Evolutionary conservation across 108 stramenopile species (phyloP).

Genomic region (Cyclostephanos tholiformis): DNA sequence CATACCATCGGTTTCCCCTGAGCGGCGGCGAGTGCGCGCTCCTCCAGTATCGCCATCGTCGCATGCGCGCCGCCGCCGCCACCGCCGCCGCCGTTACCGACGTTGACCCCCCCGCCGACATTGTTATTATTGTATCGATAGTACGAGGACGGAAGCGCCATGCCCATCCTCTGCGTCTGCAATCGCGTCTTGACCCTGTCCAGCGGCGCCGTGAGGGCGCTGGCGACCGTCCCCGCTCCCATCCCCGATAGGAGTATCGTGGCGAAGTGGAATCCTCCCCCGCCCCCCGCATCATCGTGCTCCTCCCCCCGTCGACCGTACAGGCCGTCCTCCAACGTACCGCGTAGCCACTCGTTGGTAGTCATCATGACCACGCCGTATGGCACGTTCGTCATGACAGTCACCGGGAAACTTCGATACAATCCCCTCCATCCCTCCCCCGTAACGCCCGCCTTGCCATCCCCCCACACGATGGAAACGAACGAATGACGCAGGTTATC

Average conservation of each 20-base stretch:
- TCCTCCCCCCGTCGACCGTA: conserved; percentile 22
- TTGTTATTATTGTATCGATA: neutral
- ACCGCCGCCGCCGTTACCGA: neutral
- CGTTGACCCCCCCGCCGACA: no score
- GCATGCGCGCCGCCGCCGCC: neutral
- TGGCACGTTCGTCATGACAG: conserved; percentile 95
- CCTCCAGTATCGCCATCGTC: conserved; percentile 16
- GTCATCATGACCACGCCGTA: conserved; percentile 97
- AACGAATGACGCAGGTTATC: conserved; percentile 68
- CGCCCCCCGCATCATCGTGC: conserved; percentile 13
- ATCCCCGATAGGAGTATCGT: conserved; percentile 77
- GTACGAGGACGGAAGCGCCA: conserved; percentile 24
- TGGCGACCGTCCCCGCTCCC: conserved; percentile 90
- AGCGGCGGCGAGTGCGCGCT: conserved; percentile 38
- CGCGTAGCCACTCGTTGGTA: conserved; percentile 89
- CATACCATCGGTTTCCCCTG: conserved; percentile 35
- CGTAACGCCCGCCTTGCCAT: neutral
- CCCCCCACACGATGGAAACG: conserved; percentile 50
- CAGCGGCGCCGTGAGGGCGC: conserved; percentile 91
- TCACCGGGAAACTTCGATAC: conserved; percentile 91
- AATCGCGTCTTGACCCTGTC: conserved; percentile 96
- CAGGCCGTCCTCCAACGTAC: conserved; percentile 51
- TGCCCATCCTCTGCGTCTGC: conserved; percentile 75
- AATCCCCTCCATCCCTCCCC: conserved; percentile 83
- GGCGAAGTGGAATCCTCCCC: conserved; percentile 34